phyloP scores from a whole-genome alignment of 495 filamentous ascomycete genomes.

The Xylaria longipes region DNA sequence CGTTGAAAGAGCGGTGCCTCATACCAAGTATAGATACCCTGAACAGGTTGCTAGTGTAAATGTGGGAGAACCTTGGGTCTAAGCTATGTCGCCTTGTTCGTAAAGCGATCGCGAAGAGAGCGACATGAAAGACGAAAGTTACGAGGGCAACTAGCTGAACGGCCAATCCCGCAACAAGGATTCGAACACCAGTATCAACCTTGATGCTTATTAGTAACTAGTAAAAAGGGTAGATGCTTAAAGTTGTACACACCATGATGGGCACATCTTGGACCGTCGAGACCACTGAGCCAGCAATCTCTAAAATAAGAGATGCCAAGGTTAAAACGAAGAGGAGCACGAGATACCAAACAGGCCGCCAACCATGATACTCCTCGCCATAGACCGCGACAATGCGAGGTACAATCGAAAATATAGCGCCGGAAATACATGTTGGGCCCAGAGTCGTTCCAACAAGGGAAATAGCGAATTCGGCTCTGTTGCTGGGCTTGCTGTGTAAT shows the following conservation, averaged over 20 bases:
- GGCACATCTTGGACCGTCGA: constrained; percentile 26
- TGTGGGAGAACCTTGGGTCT: constrained; percentile 38
- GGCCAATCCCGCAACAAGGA: constrained; percentile 46
- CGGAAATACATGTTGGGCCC: constrained; percentile 47
- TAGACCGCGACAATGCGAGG: constrained; percentile 50
- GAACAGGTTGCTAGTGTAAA: constrained; percentile 46
- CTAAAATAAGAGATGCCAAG: constrained; percentile 42
- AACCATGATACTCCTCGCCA: constrained; percentile 41
- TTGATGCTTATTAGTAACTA: constrained; percentile 34
- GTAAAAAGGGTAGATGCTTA: not conserved
- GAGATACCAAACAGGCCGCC: constrained; percentile 41
- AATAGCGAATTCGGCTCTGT: constrained; percentile 38
- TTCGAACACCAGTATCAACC: constrained; percentile 39
- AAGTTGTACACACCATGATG: constrained; percentile 27
- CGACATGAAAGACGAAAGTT: constrained; percentile 37
- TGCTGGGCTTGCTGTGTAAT: constrained; percentile 37
- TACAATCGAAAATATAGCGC: constrained; percentile 43
- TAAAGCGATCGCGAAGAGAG: constrained; percentile 43
- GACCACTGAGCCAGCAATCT: constrained; percentile 43
- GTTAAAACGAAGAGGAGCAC: constrained; percentile 42
- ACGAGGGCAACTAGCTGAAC: constrained; percentile 45
- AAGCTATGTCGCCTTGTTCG: constrained; percentile 39
- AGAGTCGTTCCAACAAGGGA: constrained; percentile 49
- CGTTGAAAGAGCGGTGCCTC: constrained; percentile 13
- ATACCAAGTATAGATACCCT: constrained; percentile 45